A percentile compares a stretch with the other conserved stretches of the same genome.
These are phyloP conservation scores for Centella asiatica DNA, from an alignment of 129 eudicot species.

Conservation along the genomic window DNA sequence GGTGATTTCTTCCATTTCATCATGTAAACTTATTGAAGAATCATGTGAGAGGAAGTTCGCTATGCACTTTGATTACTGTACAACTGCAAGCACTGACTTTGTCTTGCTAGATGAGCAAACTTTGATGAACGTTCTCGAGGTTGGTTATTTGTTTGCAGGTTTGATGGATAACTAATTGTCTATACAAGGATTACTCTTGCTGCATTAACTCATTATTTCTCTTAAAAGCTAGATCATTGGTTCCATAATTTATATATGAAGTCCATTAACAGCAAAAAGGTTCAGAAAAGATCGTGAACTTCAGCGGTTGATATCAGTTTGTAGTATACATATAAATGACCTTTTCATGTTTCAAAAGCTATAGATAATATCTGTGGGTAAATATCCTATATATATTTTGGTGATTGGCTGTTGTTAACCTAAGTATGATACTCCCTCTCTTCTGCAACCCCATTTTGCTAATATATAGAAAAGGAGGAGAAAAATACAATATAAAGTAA, in stretches of 20 bases:
- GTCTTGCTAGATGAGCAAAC: slow-evolving; percentile 71
- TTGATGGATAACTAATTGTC: not conserved
- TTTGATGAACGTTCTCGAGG: slow-evolving; percentile 83
- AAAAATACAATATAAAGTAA: too few relatives aligned
- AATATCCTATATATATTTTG: too few relatives aligned
- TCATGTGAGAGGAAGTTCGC: slow-evolving; percentile 86
- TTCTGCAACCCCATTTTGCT: too few relatives aligned
- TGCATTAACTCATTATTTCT: not conserved
- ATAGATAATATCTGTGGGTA: not conserved
- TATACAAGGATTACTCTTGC: not conserved
- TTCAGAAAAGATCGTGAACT: not conserved
- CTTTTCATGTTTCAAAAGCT: not conserved
- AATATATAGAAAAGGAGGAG: too few relatives aligned
- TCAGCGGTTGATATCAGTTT: not conserved
- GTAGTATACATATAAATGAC: not conserved
- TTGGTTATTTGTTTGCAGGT: slow-evolving; percentile 33
- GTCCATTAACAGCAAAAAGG: not conserved
- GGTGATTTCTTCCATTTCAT: slow-evolving; percentile 77
- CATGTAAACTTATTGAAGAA: slow-evolving; percentile 94
- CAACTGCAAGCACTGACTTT: slow-evolving; percentile 76
- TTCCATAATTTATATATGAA: not conserved
- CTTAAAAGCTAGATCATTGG: not conserved
- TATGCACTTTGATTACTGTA: slow-evolving; percentile 92
- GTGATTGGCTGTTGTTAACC: too few relatives aligned
- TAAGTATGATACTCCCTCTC: too few relatives aligned